These are phyloP conservation scores for Xylaria sp. DNA, from an alignment of 2,329 filamentous ascomycete species.

Conservation along the genomic window DNA sequence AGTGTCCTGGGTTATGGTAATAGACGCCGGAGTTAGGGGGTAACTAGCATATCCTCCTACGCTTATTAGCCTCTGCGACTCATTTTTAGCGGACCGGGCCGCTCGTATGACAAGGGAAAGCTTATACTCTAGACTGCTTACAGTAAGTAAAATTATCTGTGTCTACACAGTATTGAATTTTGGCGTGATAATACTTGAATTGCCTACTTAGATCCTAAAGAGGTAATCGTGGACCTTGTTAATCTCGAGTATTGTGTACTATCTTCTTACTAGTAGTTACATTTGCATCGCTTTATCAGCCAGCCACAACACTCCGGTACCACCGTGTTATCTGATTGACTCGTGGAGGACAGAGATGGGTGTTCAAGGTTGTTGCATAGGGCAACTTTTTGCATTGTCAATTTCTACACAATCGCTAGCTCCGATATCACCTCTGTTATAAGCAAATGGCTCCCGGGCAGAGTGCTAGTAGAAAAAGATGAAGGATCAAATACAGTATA, in stretches of 20 bases:
- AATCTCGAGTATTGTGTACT: neutral
- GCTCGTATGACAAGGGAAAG: neutral
- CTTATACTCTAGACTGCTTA: conserved; percentile 3
- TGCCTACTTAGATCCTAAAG: neutral
- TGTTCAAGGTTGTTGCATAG: neutral
- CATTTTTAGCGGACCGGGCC: conserved; percentile 17
- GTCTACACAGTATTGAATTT: neutral
- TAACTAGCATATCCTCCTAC: neutral
- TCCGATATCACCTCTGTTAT: neutral
- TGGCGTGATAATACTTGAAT: neutral
- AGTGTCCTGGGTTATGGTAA: neutral
- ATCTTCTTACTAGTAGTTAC: neutral
- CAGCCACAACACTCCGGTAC: conserved; percentile 6
- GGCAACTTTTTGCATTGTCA: neutral
- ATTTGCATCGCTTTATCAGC: conserved; percentile 2
- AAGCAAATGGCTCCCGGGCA: neutral
- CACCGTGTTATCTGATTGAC: neutral
- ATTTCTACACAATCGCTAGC: neutral
- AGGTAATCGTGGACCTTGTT: conserved; percentile 10
- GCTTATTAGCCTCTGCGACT: neutral
- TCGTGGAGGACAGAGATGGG: neutral
- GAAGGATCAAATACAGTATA: neutral
- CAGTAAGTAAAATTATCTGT: neutral
- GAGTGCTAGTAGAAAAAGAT: neutral
- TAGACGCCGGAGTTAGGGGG: neutral